Base-by-base conservation (phyloP, 768 basidiomycete genomes). In the Clathrus columnatus region DNA sequence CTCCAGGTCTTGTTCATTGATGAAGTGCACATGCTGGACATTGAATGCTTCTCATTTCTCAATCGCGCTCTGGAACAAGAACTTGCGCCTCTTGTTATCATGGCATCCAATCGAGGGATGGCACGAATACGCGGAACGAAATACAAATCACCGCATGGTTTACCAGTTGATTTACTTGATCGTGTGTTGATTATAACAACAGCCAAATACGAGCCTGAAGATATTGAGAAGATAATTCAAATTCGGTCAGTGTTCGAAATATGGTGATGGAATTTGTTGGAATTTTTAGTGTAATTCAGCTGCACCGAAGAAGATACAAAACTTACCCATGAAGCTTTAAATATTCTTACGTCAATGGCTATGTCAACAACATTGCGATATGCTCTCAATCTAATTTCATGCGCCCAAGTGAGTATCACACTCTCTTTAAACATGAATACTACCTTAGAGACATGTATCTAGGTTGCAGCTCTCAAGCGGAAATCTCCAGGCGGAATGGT, bases 11-110 rank as follows among this genome's bases (percentile, higher is more conserved):
- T 96, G 11, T 97, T 97, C 75, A 96, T 97, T 62, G 95, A 98
- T 70, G 95, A 97, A 72, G 95, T 97, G 11, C 95, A 98, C 76
- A 99, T 99, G 95, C 84, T 99, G 61, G 95, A 99, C 69, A 97
- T 99, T 59, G 95, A 98, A 68, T 97, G 95, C 67, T 98, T 98
- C 76, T 96, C 94, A 6, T 99, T 94, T 79, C 76, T 99, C 57
- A 99, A 99, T 68, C 83, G 95, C 29, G 95, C 95, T 1, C 76
- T 99, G 48, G 95, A 99, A 67, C 84, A 85, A 58, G 94, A 95
- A 59, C 77, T 98, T 0, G 85, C 95, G 1, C 95, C 95, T 1
- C 74, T 98, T 51, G 95, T 99, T 32, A 92, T 99, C 63, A 97
- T 99, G 95, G 95, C 95, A 1, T 91, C 90, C 46, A 99, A 99